Evolutionary conservation across 345 rosid species (phyloP).

Genomic region (Kandelia obovata): DNA sequence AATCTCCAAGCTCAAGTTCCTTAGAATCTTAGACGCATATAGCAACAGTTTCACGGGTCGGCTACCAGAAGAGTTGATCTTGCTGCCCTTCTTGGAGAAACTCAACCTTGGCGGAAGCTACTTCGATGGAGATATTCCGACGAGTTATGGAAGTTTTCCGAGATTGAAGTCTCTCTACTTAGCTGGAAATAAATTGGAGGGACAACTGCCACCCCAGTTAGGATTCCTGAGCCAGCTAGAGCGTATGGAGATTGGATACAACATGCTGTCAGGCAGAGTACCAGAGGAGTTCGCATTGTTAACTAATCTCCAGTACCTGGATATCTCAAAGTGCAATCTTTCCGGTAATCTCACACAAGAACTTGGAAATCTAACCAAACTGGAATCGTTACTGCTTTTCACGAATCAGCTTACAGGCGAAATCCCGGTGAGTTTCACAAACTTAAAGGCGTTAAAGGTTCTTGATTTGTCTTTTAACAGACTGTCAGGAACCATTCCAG

Average conservation of each 20-base stretch:
- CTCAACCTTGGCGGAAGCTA: constrained; percentile 97
- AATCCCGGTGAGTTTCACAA: constrained; percentile 59
- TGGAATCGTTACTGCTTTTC: constrained; percentile 55
- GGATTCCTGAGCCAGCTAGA: constrained; percentile 60
- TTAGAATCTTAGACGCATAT: constrained; percentile 61
- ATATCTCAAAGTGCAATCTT: constrained; percentile 58
- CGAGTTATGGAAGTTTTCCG: constrained; percentile 50
- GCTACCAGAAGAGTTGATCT: constrained; percentile 50
- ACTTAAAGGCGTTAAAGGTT: constrained; percentile 41
- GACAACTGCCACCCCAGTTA: constrained; percentile 57
- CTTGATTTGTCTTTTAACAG: constrained; percentile 73
- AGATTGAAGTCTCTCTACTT: constrained; percentile 51
- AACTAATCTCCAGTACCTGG: constrained; percentile 59
- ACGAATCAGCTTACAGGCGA: constrained; percentile 51
- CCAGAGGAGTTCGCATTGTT: constrained; percentile 55
- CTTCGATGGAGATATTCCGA: constrained; percentile 76
- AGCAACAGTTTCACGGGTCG: constrained; percentile 74
- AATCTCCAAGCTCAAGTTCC: constrained; percentile 64
- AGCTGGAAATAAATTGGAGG: constrained; percentile 69
- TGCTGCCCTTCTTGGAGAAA: constrained; percentile 57
- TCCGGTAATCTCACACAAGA: constrained; percentile 58
- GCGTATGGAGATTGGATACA: constrained; percentile 81
- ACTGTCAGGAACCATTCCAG: constrained; percentile 67
- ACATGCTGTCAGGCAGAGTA: constrained; percentile 49
- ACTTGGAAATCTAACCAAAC: constrained; percentile 59